phyloP scores from a whole-genome alignment of 2,329 filamentous ascomycete species.

The Trichoderma citrinoviride region DNA sequence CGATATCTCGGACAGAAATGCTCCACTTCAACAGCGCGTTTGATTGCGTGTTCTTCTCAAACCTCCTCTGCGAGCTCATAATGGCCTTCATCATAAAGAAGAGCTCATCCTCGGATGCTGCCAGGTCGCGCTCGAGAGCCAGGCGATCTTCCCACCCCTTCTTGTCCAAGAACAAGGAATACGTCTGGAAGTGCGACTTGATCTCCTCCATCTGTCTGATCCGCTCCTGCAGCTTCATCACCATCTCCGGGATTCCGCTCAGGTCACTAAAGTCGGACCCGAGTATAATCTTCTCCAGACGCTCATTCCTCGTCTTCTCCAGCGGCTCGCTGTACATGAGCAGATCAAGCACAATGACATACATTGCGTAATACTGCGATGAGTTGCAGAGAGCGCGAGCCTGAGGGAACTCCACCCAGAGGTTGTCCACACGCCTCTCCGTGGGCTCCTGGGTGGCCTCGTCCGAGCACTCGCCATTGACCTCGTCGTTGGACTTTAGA shows the following conservation, averaged over 20 bases:
- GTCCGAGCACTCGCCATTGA: conserved; percentile 60
- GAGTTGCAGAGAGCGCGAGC: conserved; percentile 96
- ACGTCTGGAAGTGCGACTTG: conserved; percentile 92
- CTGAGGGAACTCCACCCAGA: conserved; percentile 95
- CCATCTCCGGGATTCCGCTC: conserved; percentile 88
- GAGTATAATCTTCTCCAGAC: conserved; percentile 97
- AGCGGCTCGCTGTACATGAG: conserved; percentile 93
- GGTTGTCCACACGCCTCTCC: conserved; percentile 86
- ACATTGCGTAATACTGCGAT: conserved; percentile 94
- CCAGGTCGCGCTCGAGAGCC: conserved; percentile 82
- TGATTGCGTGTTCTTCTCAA: conserved; percentile 67
- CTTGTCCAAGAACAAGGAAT: conserved; percentile 80
- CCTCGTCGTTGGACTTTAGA: conserved; percentile 94
- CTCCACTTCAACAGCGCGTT: conserved; percentile 86
- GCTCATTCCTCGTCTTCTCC: conserved; percentile 94
- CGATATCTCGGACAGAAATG: conserved; percentile 90
- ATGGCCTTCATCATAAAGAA: conserved; percentile 99
- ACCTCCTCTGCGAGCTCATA: conserved; percentile 88
- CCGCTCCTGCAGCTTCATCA: conserved; percentile 83
- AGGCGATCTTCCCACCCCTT: conserved; percentile 90
- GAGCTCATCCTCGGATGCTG: conserved; percentile 88
- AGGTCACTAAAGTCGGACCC: conserved; percentile 98
- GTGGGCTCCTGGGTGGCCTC: conserved; percentile 52
- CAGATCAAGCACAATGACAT: conserved; percentile 94
- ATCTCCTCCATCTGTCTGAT: conserved; percentile 95